A percentile compares a stretch with the other conserved stretches of the same genome.
phyloP scores from a whole-genome alignment of 192 early-diverging fungal genomes.

The Coemansia sp. region DNA sequence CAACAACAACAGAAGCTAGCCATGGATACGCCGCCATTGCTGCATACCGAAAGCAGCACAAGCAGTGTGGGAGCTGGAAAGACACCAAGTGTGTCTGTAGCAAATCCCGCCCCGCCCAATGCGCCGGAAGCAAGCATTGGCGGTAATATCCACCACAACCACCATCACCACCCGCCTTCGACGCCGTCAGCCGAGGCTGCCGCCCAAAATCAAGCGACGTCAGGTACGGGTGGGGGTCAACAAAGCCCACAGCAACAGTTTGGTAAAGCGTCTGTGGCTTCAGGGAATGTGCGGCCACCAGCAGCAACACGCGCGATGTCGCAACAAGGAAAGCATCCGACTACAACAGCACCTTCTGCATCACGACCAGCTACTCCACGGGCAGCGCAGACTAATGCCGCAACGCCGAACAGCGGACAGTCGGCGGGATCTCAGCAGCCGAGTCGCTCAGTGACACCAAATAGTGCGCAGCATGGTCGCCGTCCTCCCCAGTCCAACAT shows the following conservation, averaged over 20 bases:
- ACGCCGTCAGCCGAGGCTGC: not conserved
- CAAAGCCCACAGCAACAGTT: not conserved
- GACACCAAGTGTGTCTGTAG: not conserved
- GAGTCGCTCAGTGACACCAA: conserved; percentile 12
- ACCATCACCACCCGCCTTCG: not conserved
- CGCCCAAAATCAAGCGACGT: not conserved
- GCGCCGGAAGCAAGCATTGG: not conserved
- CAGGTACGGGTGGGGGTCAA: not conserved
- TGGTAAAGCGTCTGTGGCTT: not conserved
- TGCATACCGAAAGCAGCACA: not conserved
- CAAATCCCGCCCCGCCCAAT: not conserved
- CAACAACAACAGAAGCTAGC: conserved; percentile 12
- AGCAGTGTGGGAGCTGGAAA: not conserved
- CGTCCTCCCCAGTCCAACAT: conserved; percentile 4
- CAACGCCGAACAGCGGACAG: conserved; percentile 8
- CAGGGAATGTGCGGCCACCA: not conserved
- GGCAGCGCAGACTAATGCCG: not conserved
- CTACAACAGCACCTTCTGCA: not conserved
- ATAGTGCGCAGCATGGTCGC: conserved; percentile 8
- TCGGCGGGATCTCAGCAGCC: conserved; percentile 3
- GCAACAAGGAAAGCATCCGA: not conserved
- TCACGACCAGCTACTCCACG: not conserved
- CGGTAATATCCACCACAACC: not conserved
- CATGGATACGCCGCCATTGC: not conserved
- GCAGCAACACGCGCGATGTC: conserved; percentile 5